Evolutionary conservation across 2,329 filamentous ascomycete genomes (phyloP).

Genomic region (Penicillium thymicola): DNA sequence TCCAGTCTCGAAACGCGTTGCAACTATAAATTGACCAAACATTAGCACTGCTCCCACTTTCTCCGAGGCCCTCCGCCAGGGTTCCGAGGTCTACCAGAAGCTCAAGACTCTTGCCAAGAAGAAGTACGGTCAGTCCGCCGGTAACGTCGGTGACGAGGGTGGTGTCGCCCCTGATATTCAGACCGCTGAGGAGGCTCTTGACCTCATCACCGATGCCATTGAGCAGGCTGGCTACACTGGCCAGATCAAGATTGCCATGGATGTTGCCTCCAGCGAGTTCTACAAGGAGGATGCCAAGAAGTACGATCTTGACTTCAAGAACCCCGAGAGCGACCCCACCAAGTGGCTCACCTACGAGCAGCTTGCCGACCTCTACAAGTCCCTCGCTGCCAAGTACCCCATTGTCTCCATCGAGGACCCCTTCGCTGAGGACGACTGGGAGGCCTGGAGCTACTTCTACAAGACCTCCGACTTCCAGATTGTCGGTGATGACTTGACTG

Average conservation of each 20-base stretch:
- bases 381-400: slow-evolving; percentile 89
- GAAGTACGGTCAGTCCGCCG: slow-evolving; percentile 98
- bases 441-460: slow-evolving; percentile 99
- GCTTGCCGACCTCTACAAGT: slow-evolving; percentile 86
- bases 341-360: slow-evolving; percentile 99
- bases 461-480: slow-evolving; percentile 99
- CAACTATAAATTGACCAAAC: slow-evolving; percentile 5
- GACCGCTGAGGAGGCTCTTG: slow-evolving; percentile 91
- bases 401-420: slow-evolving; percentile 99
- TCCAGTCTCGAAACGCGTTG: background rate
- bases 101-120: slow-evolving; percentile 97
- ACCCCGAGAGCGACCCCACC: slow-evolving; percentile 88
- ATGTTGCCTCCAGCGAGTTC: slow-evolving; percentile 98
- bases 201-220: slow-evolving; percentile 92
- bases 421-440: slow-evolving; percentile 99
- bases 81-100: slow-evolving; percentile 96
- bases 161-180: slow-evolving; percentile 99
- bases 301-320: slow-evolving; percentile 99
- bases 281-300: slow-evolving; percentile 98
- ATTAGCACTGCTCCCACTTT: slow-evolving; percentile 77
- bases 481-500: slow-evolving; percentile 96
- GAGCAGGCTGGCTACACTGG: slow-evolving; percentile 94
- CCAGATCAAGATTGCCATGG: slow-evolving; percentile 97
- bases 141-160: slow-evolving; percentile 99
- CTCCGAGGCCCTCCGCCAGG: slow-evolving; percentile 93